phyloP scores from a whole-genome alignment of 176 grass and related monocot genomes.

The Hyparrhenia diplandra region DNA sequence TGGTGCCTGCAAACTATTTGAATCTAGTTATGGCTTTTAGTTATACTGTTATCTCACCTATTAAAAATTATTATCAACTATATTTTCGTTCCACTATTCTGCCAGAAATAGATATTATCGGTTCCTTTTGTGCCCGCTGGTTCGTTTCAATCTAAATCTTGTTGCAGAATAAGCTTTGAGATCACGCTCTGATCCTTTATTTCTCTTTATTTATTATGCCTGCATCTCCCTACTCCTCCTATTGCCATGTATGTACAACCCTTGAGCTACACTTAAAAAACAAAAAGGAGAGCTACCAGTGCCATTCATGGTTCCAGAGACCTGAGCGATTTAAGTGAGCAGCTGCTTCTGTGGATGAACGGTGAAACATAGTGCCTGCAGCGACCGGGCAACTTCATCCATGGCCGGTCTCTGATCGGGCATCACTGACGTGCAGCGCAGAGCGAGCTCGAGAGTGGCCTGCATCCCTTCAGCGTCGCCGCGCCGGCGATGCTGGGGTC shows the following conservation, averaged over 20 bases:
- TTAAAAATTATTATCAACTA: too few species aligned
- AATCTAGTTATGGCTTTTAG: neutral
- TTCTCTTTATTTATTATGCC: constrained; percentile 30
- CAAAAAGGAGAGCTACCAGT: neutral
- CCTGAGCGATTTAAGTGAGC: neutral
- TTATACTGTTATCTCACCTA: neutral
- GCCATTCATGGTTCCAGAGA: neutral
- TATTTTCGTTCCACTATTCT: neutral
- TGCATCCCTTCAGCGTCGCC: constrained; percentile 40
- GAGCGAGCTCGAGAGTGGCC: constrained; percentile 48
- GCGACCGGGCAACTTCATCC: constrained; percentile 39
- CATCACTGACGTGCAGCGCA: constrained; percentile 65
- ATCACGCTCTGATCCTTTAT: neutral
- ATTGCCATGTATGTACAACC: too few species aligned
- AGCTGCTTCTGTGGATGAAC: neutral
- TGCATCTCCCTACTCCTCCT: too few species aligned
- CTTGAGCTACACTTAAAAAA: neutral
- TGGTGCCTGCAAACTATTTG: neutral
- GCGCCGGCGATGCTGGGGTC: constrained; percentile 37
- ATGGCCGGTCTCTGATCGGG: constrained; percentile 63
- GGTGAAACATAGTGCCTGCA: constrained; percentile 22
- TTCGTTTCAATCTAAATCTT: neutral
- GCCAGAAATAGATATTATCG: neutral
- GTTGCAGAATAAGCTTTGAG: neutral
- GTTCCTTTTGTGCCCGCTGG: neutral